Percentiles rank a stretch among this genome's conserved stretches.
Evolutionary conservation across 768 basidiomycete genomes (phyloP).

Genomic region (Mycena amicta): DNA sequence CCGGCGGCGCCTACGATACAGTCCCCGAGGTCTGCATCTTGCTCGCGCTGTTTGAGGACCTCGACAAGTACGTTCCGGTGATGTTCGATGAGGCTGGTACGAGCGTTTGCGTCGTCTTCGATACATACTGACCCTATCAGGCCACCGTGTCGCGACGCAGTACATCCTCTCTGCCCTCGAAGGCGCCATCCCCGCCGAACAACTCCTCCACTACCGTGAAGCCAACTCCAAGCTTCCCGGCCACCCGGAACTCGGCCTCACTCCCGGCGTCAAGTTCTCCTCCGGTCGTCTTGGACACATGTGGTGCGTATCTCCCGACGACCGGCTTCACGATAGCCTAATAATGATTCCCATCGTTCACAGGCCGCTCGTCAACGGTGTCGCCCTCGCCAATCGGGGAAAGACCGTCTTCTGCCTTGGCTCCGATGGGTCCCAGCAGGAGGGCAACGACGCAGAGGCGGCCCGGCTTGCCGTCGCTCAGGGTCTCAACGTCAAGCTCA

Average conservation of each 20-base stretch:
- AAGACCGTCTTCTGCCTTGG: slow-evolving; percentile 83
- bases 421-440: slow-evolving; percentile 90
- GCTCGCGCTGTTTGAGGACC: slow-evolving; percentile 69
- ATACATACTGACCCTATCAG: too few relatives aligned
- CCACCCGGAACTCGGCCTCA: slow-evolving; percentile 86
- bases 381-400: slow-evolving; percentile 76
- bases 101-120: too few relatives aligned
- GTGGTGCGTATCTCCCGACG: slow-evolving; percentile 51
- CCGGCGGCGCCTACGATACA: slow-evolving; percentile 75
- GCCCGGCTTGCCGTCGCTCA: slow-evolving; percentile 87
- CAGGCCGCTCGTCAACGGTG: slow-evolving; percentile 80
- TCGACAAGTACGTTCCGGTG: slow-evolving; percentile 65
- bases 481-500: slow-evolving; percentile 77
- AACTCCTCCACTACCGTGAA: slow-evolving; percentile 83
- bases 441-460: slow-evolving; percentile 90
- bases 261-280: slow-evolving; percentile 92
- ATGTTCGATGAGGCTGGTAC: slow-evolving; percentile 83
- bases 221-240: slow-evolving; percentile 87
- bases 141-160: slow-evolving; percentile 89
- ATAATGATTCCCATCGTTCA: not conserved
- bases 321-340: slow-evolving; percentile 1
- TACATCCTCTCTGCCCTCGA: slow-evolving; percentile 82
- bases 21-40: slow-evolving; percentile 85
- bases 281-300: slow-evolving; percentile 92
- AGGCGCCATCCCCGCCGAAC: slow-evolving; percentile 69